Conservation (phyloP, 345 rosid species). For the Hypericum androsaemum region DNA sequence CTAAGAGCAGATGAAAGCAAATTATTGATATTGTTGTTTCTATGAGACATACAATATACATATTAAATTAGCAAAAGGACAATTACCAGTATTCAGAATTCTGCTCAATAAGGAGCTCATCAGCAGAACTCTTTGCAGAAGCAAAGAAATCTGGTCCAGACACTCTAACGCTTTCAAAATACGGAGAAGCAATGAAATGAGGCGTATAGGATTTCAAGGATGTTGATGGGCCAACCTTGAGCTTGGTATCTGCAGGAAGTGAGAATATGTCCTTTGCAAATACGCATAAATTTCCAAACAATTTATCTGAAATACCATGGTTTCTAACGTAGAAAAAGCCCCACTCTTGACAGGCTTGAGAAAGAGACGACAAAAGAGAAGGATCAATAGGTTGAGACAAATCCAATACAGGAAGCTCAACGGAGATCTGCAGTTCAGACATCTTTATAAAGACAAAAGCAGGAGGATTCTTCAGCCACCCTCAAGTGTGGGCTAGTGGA, state of each 20-base stretch:
- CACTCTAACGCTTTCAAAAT: conserved; percentile 59
- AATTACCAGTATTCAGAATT: conserved; percentile 42
- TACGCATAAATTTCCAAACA: conserved; percentile 25
- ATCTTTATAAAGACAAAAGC: conserved; percentile 18
- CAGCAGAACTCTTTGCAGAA: conserved; percentile 46
- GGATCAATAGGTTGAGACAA: conserved; percentile 37
- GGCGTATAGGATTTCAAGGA: conserved; percentile 48
- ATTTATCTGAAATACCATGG: conserved; percentile 48
- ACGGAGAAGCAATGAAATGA: conserved; percentile 70
- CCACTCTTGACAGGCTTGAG: conserved; percentile 58
- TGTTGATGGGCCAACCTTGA: conserved; percentile 51
- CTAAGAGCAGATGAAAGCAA: conserved; percentile 14
- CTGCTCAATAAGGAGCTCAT: conserved; percentile 34
- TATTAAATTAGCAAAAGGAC: neutral
- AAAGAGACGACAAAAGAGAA: conserved; percentile 35
- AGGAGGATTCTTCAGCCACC: conserved; percentile 5
- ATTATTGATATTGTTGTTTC: neutral
- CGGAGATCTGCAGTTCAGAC: conserved; percentile 29
- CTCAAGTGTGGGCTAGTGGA: neutral
- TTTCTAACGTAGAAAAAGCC: conserved; percentile 65
- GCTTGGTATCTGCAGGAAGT: conserved; percentile 46
- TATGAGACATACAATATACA: neutral
- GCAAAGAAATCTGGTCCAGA: conserved; percentile 57
- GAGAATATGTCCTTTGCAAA: conserved; percentile 37
- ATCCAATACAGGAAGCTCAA: conserved; percentile 61